These are phyloP conservation scores for Curvularia hawaiiensis DNA, from an alignment of 2,329 filamentous ascomycete species.

Conservation along the genomic window DNA sequence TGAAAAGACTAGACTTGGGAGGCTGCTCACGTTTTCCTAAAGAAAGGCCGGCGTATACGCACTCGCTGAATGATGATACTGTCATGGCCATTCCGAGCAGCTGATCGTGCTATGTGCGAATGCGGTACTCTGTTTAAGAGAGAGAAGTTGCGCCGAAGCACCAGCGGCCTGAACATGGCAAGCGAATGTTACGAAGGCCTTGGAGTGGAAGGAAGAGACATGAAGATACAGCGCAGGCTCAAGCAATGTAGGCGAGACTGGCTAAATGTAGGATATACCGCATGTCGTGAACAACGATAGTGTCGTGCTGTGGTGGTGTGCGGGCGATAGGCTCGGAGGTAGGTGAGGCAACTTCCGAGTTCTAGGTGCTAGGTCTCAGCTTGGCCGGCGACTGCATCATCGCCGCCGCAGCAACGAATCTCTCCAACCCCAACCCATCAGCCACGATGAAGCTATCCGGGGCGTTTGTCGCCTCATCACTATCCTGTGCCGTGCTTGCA, in stretches of 20 bases:
- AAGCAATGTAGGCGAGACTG: slow-evolving; percentile 4
- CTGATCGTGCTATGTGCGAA: slow-evolving; percentile 31
- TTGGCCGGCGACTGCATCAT: slow-evolving; percentile 34
- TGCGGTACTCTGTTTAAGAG: slow-evolving; percentile 37
- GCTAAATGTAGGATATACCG: not conserved
- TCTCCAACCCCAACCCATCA: slow-evolving; percentile 27
- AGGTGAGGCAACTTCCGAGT: slow-evolving; percentile 21
- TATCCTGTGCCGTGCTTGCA: slow-evolving; percentile 46
- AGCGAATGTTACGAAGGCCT: slow-evolving; percentile 23
- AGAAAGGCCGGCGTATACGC: slow-evolving; percentile 47
- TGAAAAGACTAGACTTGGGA: slow-evolving; percentile 1
- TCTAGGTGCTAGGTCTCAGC: slow-evolving; percentile 15
- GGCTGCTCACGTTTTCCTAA: slow-evolving; percentile 41
- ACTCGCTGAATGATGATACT: slow-evolving; percentile 46
- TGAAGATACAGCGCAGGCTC: slow-evolving; percentile 15
- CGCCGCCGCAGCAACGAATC: slow-evolving; percentile 26
- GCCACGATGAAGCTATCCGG: slow-evolving; percentile 54
- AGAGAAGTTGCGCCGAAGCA: slow-evolving; percentile 46
- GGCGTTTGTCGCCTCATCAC: slow-evolving; percentile 47
- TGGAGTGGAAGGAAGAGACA: slow-evolving; percentile 22
- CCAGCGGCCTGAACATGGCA: slow-evolving; percentile 47
- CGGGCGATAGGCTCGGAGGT: slow-evolving; percentile 10
- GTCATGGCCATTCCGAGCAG: slow-evolving; percentile 39
- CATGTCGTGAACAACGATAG: not conserved
- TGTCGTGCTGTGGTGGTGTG: not conserved